Percentiles rank a stretch among this genome's conserved stretches.
phyloP scores from a whole-genome alignment of 768 basidiomycete genomes.

The Boletus coccyginus region DNA sequence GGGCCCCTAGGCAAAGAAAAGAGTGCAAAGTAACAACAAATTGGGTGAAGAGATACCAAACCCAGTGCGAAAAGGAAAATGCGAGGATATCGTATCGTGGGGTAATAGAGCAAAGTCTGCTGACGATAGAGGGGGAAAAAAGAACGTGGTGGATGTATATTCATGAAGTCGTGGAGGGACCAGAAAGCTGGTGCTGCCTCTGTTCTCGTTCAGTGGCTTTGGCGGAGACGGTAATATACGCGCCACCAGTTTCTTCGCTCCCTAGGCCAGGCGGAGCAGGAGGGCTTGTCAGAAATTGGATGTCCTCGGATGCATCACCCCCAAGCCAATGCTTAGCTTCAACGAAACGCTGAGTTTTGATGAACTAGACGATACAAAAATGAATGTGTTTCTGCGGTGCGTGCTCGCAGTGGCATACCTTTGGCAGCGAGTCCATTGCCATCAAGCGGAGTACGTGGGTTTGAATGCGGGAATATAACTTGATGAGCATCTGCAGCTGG shows the following conservation, averaged over 20 bases:
- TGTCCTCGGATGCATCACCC: slow-evolving; percentile 67
- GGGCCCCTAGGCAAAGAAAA: slow-evolving; percentile 15
- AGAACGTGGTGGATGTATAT: slow-evolving; percentile 16
- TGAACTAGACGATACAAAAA: slow-evolving; percentile 53
- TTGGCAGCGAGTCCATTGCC: slow-evolving; percentile 99
- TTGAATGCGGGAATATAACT: slow-evolving; percentile 94
- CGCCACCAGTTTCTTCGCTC: slow-evolving; percentile 72
- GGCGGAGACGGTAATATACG: slow-evolving; percentile 84
- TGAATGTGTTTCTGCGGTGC: slow-evolving; percentile 8
- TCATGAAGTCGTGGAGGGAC: slow-evolving; percentile 31
- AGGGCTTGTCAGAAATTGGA: slow-evolving; percentile 54
- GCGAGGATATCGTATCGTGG: slow-evolving; percentile 29
- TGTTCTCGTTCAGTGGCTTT: slow-evolving; percentile 67
- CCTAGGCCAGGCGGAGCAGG: slow-evolving; percentile 69
- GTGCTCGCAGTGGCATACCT: slow-evolving; percentile 46
- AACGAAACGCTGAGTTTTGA: slow-evolving; percentile 80
- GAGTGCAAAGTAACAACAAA: slow-evolving; percentile 21
- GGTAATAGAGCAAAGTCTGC: slow-evolving; percentile 24
- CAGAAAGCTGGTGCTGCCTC: slow-evolving; percentile 25
- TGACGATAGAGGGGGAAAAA: slow-evolving; percentile 8
- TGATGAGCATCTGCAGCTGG: slow-evolving; percentile 90
- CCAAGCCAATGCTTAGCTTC: slow-evolving; percentile 78
- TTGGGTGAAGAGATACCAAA: slow-evolving; percentile 23
- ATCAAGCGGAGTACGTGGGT: slow-evolving; percentile 95
- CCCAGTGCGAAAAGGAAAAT: slow-evolving; percentile 21